Evolutionary conservation across 106 monocot genomes (phyloP).

Genomic region (Gastrodia elata): DNA sequence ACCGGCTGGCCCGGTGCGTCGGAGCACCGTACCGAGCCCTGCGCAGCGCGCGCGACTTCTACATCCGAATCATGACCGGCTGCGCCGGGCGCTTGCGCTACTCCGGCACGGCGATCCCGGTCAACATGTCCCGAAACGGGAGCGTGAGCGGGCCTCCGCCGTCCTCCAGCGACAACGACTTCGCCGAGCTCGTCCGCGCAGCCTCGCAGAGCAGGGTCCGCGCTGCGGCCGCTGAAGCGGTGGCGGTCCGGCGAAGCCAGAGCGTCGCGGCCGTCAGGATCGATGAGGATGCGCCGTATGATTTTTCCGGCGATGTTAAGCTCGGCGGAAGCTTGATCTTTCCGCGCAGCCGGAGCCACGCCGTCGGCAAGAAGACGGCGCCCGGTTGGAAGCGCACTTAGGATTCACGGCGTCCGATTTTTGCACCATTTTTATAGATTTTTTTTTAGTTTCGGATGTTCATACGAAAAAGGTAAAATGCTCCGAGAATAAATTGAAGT

Average conservation of each 20-base stretch:
- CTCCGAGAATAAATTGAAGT: too few relatives aligned
- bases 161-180: conserved; percentile 32
- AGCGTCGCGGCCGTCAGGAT: conserved; percentile 57
- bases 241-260: conserved; percentile 36
- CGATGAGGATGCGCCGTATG: conserved; percentile 58
- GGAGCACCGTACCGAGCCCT: conserved; percentile 36
- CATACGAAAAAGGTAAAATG: too few relatives aligned
- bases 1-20: conserved; percentile 15
- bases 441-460: too few relatives aligned
- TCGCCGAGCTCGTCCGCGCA: conserved; percentile 48
- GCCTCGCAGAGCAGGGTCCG: conserved; percentile 15
- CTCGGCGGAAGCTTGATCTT: conserved; percentile 21
- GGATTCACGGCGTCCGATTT: too few relatives aligned
- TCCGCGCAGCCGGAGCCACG: conserved; percentile 20
- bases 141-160: conserved; percentile 10
- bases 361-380: background rate
- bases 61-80: conserved; percentile 39
- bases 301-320: conserved; percentile 26
- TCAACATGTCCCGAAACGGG: conserved; percentile 14
- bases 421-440: too few relatives aligned
- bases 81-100: conserved; percentile 24
- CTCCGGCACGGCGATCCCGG: conserved; percentile 6
- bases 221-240: background rate
- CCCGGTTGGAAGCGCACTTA: background rate
- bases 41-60: conserved; percentile 30